Conservation (phyloP, 2,329 filamentous ascomycete genomes). For the Hortaea sp. region DNA sequence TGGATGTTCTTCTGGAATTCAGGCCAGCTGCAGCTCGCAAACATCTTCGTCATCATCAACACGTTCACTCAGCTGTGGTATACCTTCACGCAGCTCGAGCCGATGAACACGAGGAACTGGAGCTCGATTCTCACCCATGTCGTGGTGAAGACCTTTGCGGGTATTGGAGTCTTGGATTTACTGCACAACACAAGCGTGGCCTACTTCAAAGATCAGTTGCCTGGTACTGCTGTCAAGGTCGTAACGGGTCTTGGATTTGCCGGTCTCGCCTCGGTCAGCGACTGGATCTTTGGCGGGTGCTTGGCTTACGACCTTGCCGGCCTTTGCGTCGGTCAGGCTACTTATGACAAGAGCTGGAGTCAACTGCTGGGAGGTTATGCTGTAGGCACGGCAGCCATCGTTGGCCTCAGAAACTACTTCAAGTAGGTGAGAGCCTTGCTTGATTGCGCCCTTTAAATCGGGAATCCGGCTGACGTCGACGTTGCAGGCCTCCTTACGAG, state of each 20-base stretch:
- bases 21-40: slow-evolving; percentile 39
- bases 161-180: slow-evolving; percentile 50
- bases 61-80: slow-evolving; percentile 46
- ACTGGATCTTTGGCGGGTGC: slow-evolving; percentile 53
- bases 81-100: slow-evolving; percentile 36
- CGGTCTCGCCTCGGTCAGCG: slow-evolving; percentile 39
- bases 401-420: slow-evolving; percentile 41
- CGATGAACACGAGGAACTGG: slow-evolving; percentile 41
- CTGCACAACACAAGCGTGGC: slow-evolving; percentile 49
- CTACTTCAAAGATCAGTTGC: slow-evolving; percentile 41
- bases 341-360: slow-evolving; percentile 38
- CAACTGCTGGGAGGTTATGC: slow-evolving; percentile 43
- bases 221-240: slow-evolving; percentile 39
- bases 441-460: not conserved
- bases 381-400: slow-evolving; percentile 42
- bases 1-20: slow-evolving; percentile 57
- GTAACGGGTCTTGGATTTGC: slow-evolving; percentile 47
- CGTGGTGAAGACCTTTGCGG: slow-evolving; percentile 50
- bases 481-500: slow-evolving; percentile 23
- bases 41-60: slow-evolving; percentile 49
- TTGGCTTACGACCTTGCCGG: slow-evolving; percentile 50
- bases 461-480: not conserved
- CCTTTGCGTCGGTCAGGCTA: slow-evolving; percentile 45
- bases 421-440: slow-evolving; percentile 34
- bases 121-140: slow-evolving; percentile 48